A percentile compares a stretch with the other conserved stretches of the same genome.
phyloP scores from a whole-genome alignment of 2,329 filamentous ascomycete species.

The Botrytis hyacinthi region DNA sequence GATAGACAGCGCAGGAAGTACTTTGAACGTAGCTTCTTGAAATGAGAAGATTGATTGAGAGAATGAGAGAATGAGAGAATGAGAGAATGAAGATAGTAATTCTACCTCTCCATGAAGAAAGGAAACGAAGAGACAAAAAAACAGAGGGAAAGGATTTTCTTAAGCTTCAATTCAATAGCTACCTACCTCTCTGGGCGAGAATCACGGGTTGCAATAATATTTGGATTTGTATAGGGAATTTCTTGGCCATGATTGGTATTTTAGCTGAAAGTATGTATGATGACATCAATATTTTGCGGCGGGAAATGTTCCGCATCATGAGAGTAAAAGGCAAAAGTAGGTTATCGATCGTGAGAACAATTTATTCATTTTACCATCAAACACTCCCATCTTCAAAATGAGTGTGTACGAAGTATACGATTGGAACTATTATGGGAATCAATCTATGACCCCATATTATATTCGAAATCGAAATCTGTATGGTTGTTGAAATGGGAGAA shows the following conservation, averaged over 20 bases:
- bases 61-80: not conserved
- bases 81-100: not conserved
- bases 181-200: not conserved
- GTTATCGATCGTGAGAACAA: not conserved
- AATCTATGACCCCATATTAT: not conserved
- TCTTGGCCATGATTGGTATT: not conserved
- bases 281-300: constrained; percentile 5
- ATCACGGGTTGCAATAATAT: not conserved
- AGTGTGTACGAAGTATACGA: not conserved
- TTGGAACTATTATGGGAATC: not conserved
- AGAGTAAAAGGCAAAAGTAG: too few species aligned
- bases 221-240: not conserved
- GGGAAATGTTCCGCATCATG: not conserved
- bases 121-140: not conserved
- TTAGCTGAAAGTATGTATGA: not conserved
- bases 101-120: not conserved
- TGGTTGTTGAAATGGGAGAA: not conserved
- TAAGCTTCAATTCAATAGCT: not conserved
- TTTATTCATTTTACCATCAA: not conserved
- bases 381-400: not conserved
- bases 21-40: not conserved
- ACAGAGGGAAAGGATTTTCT: not conserved
- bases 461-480: not conserved
- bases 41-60: not conserved
- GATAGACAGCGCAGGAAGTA: not conserved